Base-by-base conservation (phyloP, 768 basidiomycete species). In the Naganishia onofrii region DNA sequence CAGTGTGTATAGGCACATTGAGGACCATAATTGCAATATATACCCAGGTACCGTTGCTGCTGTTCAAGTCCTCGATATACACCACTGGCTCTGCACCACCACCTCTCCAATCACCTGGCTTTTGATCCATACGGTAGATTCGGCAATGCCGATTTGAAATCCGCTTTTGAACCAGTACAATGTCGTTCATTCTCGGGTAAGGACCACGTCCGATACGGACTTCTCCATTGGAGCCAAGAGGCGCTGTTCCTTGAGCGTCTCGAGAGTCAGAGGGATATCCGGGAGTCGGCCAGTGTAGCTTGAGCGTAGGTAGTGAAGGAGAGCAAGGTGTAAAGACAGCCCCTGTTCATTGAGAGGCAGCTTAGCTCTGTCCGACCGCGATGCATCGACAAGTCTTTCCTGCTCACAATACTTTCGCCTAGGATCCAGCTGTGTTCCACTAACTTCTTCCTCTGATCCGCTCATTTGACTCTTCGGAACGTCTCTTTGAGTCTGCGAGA, bases 1-100 rank as follows among this genome's bases (percentile, higher is more conserved):
- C 23, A 17, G 34, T 13, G 21, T 31, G 34, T 70, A 58, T 31
- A 26, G 12, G 2, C 23, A 15, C 28, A 42, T 34, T 23, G 65
- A 36, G 36, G 34, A n/a, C 23, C n/a, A 26, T 53, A 64, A 32
- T 36, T 34, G 67, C 19, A 42, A 60, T 34, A 72, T 77, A 70
- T 55, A 81, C 82, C 76, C 84, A 90, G 13, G 90, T 90, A 2
- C 90, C 90, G 73, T 91, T 91, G 70, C 87, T 89, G 38, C 87
- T 89, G 52, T 80, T 72, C 42, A 79, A 67, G 68, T 82, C 81
- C 65, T 80, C 75, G 0, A 82, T 73, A 75, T 76, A 76, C 3
- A 80, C 79, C 21, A 80, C 74, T 13, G 79, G 71, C 34, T 48
- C 64, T 46, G 68, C 68, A n/a, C 38, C 42, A 3, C 32, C 44